Percentiles rank a stretch among this genome's conserved stretches.
phyloP scores from a whole-genome alignment of 2,329 filamentous ascomycete species.

The Scedosporium minutisporum region DNA sequence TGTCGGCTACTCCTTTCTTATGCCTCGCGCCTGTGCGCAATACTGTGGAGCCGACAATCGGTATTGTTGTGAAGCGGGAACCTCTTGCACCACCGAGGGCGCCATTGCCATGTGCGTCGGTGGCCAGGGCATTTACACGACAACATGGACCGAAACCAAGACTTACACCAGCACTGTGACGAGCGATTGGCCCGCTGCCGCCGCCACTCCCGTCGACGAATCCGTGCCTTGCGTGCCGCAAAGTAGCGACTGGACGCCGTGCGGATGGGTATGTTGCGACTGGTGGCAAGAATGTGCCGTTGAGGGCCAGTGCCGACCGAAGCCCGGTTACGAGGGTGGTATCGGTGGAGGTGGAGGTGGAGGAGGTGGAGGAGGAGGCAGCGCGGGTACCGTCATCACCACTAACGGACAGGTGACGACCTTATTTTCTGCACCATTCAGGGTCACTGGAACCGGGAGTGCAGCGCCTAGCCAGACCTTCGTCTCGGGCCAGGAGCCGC shows the following conservation, averaged over 20 bases:
- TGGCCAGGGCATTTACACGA: conserved; percentile 32
- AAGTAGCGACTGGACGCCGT: conserved; percentile 47
- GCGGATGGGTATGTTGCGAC: conserved; percentile 62
- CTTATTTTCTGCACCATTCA: conserved; percentile 40
- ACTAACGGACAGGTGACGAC: conserved; percentile 41
- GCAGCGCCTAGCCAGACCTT: conserved; percentile 36
- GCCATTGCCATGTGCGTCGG: conserved; percentile 40
- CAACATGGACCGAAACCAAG: conserved; percentile 51
- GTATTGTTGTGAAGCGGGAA: conserved; percentile 41
- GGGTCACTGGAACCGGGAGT: conserved; percentile 44
- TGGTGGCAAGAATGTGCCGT: conserved; percentile 57
- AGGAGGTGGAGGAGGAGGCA: conserved; percentile 15
- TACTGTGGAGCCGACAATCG: conserved; percentile 46
- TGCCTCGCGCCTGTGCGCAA: conserved; percentile 37
- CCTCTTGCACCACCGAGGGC: conserved; percentile 41
- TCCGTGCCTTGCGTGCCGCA: conserved; percentile 48
- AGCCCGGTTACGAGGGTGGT: conserved; percentile 33
- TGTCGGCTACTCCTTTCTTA: conserved; percentile 39
- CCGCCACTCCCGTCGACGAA: conserved; percentile 30
- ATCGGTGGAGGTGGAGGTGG: conserved; percentile 14
- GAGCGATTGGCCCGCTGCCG: conserved; percentile 33
- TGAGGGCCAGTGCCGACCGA: conserved; percentile 47
- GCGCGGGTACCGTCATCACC: conserved; percentile 33
- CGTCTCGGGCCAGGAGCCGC: conserved; percentile 29
- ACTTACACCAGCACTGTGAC: conserved; percentile 52